Conservation (phyloP, 2,329 filamentous ascomycete genomes). For the Verticillium isaacii region DNA sequence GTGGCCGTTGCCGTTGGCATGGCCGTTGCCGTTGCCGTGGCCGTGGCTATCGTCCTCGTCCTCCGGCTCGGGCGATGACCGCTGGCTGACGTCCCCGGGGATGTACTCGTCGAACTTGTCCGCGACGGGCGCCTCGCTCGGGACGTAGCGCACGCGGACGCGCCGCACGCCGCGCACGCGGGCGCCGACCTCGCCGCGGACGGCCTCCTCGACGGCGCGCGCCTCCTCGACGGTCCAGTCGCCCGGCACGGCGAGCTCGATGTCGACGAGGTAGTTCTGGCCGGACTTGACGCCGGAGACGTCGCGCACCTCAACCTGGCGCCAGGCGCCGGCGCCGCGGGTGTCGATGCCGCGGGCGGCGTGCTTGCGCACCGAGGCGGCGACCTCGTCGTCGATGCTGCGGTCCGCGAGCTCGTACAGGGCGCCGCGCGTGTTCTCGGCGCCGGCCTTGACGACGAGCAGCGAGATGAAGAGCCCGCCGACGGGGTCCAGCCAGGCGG, state of each 20-base stretch:
- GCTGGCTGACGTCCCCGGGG: conserved; percentile 49
- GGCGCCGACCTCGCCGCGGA: conserved; percentile 68
- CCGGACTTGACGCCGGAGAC: conserved; percentile 91
- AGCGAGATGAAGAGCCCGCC: conserved; percentile 88
- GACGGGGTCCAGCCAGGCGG: conserved; percentile 90
- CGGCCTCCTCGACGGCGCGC: conserved; percentile 63
- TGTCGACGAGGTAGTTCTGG: conserved; percentile 90
- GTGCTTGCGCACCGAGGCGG: conserved; percentile 64
- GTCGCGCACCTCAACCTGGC: conserved; percentile 66
- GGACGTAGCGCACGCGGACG: conserved; percentile 78
- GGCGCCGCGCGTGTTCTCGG: conserved; percentile 76
- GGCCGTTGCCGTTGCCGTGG: conserved; percentile 22
- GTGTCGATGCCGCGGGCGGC: conserved; percentile 53
- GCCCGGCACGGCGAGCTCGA: conserved; percentile 77
- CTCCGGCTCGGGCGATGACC: conserved; percentile 50
- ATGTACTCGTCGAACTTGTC: conserved; percentile 74
- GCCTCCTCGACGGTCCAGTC: conserved; percentile 71
- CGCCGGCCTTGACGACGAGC: conserved; percentile 88
- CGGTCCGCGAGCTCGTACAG: conserved; percentile 89
- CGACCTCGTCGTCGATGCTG: conserved; percentile 80
- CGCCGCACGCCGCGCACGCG: conserved; percentile 81
- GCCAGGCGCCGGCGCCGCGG: conserved; percentile 44
- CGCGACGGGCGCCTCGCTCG: conserved; percentile 52
- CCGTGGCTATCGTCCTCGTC: conserved; percentile 32
- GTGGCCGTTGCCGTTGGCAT: conserved; percentile 32